These are phyloP conservation scores for Penicillium antarcticum DNA, from an alignment of 495 filamentous ascomycete genomes.

Conservation along the genomic window DNA sequence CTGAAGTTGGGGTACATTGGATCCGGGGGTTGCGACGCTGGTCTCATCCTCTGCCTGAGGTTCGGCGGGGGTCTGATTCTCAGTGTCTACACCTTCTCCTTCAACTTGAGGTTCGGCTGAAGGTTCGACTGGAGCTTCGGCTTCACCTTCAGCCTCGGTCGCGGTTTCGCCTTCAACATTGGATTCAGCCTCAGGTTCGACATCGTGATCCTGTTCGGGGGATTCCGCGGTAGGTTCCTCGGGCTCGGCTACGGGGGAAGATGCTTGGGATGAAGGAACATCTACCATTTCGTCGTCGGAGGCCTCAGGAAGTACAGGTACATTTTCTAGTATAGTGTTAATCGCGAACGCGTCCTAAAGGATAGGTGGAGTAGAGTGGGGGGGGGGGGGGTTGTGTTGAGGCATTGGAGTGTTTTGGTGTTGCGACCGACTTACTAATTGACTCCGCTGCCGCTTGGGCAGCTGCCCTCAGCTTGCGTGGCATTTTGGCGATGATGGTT, in stretches of 20 bases:
- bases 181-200: constrained; percentile 9
- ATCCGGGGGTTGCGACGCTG: constrained; percentile 33
- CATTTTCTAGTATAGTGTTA: constrained; percentile 37
- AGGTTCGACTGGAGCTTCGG: constrained; percentile 12
- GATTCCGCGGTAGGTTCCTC: constrained; percentile 31
- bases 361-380: constrained; percentile 4
- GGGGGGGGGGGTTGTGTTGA: background rate
- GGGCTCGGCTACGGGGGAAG: constrained; percentile 31
- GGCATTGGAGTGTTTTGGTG: background rate
- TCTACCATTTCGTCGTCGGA: constrained; percentile 51
- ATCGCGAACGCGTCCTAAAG: constrained; percentile 18
- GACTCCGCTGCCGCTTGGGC: constrained; percentile 49
- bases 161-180: constrained; percentile 5
- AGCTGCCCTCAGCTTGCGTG: constrained; percentile 45
- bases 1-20: constrained; percentile 37
- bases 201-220: constrained; percentile 27
- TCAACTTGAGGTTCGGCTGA: constrained; percentile 19
- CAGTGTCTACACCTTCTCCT: constrained; percentile 25
- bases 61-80: constrained; percentile 17
- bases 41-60: constrained; percentile 30
- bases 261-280: constrained; percentile 35
- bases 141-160: constrained; percentile 27
- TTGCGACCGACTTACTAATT: constrained; percentile 32
- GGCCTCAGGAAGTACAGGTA: constrained; percentile 39
- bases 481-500: constrained; percentile 32